A percentile compares a stretch with the other conserved stretches of the same genome.
Evolutionary conservation across 2,329 filamentous ascomycete species (phyloP).

Genomic region (Raffaelea arxii): DNA sequence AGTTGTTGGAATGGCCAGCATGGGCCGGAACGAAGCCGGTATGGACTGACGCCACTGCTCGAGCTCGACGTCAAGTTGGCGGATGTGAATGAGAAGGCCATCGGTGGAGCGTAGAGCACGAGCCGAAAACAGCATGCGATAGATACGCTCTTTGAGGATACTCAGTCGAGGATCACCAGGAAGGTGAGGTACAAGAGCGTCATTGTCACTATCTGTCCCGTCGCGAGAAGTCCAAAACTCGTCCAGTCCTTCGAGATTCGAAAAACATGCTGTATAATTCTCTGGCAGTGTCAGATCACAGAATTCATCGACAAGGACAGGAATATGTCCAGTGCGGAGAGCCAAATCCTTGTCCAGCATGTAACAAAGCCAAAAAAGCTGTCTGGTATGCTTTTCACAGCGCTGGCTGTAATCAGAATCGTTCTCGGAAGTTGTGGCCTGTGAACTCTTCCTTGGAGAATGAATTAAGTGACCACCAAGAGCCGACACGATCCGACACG

Average conservation of each 20-base stretch:
- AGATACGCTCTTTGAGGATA: neutral
- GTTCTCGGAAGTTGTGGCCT: neutral
- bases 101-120: neutral
- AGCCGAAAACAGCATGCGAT: neutral
- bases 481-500: neutral
- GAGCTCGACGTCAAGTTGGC: neutral
- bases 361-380: slow-evolving; percentile 1
- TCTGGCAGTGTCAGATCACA: slow-evolving; percentile 1
- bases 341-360: neutral
- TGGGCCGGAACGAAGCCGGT: neutral
- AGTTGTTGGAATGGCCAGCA: neutral
- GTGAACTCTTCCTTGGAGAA: neutral
- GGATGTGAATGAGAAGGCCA: neutral
- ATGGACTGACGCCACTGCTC: neutral
- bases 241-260: neutral
- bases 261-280: neutral
- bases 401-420: too few relatives aligned
- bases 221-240: neutral
- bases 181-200: neutral
- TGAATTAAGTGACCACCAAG: neutral
- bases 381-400: neutral
- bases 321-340: neutral
- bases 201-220: neutral
- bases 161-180: neutral
- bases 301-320: neutral